These are phyloP conservation scores for Rhododendron simsii DNA, from an alignment of 148 eudicot genomes.

Conservation along the genomic window DNA sequence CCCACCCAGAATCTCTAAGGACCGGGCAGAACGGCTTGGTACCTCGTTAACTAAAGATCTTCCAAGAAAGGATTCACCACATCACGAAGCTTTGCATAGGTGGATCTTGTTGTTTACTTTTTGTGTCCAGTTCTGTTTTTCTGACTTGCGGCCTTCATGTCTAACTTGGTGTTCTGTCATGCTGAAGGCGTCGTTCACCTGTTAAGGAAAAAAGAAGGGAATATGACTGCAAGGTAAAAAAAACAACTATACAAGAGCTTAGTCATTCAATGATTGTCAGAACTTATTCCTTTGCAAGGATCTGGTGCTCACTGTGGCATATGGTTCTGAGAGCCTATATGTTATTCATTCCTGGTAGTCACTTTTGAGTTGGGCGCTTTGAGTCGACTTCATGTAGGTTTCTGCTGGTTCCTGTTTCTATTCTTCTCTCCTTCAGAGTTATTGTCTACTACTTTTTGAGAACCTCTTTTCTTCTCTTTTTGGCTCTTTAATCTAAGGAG, in stretches of 20 bases:
- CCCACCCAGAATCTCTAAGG: conserved; percentile 68
- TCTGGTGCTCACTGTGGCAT: conserved; percentile 10
- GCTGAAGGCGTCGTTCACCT: conserved; percentile 98
- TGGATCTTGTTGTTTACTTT: conserved; percentile 55
- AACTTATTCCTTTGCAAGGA: conserved; percentile 21
- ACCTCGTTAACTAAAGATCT: conserved; percentile 61
- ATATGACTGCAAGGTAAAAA: conserved; percentile 96
- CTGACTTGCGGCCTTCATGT: conserved; percentile 48
- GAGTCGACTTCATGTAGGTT: not conserved
- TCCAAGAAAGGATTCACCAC: conserved; percentile 76
- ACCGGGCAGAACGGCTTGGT: conserved; percentile 67
- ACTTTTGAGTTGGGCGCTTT: not conserved
- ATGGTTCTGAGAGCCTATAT: conserved; percentile 20
- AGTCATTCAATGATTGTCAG: conserved; percentile 28
- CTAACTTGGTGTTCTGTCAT: conserved; percentile 91
- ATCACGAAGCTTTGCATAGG: conserved; percentile 83
- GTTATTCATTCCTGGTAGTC: not conserved
- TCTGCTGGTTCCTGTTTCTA: not conserved
- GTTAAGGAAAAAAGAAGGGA: conserved; percentile 94
- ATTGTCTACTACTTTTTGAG: not conserved
- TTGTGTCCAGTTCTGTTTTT: conserved; percentile 57
- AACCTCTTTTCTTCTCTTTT: not conserved
- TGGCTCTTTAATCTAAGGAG: not conserved
- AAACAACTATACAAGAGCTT: conserved; percentile 39
- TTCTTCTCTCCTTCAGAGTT: not conserved